These are phyloP conservation scores for Saccharomycopsis oosterbeekiorum DNA, from an alignment of 805 yeast species.

Conservation along the genomic window DNA sequence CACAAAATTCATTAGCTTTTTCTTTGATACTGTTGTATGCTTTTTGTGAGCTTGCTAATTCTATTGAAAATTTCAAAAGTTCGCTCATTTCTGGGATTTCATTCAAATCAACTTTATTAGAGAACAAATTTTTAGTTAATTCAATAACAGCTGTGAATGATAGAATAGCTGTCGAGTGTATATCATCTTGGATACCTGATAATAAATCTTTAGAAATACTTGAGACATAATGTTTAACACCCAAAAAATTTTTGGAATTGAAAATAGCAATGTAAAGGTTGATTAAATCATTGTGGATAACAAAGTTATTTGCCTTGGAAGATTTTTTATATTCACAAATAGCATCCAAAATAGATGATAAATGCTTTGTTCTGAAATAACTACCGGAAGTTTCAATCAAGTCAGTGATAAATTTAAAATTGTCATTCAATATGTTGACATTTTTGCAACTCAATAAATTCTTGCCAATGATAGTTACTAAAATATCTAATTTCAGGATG, in stretches of 20 bases:
- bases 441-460: constrained; percentile 2
- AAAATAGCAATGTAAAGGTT: constrained; percentile 8
- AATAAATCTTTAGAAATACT: constrained; percentile 4
- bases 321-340: constrained; percentile 1
- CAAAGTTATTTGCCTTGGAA: not conserved
- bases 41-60: constrained; percentile 5
- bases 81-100: not conserved
- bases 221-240: constrained; percentile 4
- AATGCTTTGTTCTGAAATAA: constrained; percentile 6
- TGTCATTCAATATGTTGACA: constrained; percentile 4
- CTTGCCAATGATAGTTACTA: not conserved
- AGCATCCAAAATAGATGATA: constrained; percentile 1
- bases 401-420: constrained; percentile 3
- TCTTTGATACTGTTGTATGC: constrained; percentile 16
- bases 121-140: constrained; percentile 6
- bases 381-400: not conserved
- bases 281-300: constrained; percentile 10
- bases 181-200: constrained; percentile 3
- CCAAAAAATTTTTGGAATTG: constrained; percentile 10
- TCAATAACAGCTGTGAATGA: constrained; percentile 1
- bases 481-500: not conserved
- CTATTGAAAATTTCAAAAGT: constrained; percentile 3
- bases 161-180: constrained; percentile 1
- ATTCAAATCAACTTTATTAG: not conserved
- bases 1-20: constrained; percentile 6